Evolutionary conservation across 495 filamentous ascomycete genomes (phyloP).

Genomic region (Neurospora intermedia): DNA sequence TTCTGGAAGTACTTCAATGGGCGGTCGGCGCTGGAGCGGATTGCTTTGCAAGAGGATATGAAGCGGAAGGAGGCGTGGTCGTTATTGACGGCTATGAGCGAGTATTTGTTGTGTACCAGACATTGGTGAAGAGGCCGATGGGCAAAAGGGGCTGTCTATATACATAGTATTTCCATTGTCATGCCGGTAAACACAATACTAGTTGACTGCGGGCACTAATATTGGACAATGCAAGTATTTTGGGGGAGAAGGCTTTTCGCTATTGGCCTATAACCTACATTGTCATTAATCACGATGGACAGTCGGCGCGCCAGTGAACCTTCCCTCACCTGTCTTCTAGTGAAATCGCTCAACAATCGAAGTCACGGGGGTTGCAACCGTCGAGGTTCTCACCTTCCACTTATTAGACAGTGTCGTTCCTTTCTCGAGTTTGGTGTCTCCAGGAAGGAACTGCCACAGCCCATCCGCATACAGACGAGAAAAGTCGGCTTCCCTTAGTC

Average conservation of each 20-base stretch:
- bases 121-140: constrained; percentile 38
- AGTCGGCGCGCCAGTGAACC: background rate
- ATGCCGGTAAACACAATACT: background rate
- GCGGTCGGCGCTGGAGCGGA: constrained; percentile 73
- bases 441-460: background rate
- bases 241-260: background rate
- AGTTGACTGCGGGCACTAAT: background rate
- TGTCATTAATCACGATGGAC: background rate
- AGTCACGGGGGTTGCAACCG: background rate
- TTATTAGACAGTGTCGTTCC: background rate
- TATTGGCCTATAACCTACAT: background rate
- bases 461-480: background rate
- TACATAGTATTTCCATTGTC: background rate
- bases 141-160: background rate
- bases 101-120: constrained; percentile 41
- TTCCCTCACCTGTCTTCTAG: background rate
- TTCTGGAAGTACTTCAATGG: constrained; percentile 84
- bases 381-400: background rate
- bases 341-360: background rate
- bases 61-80: constrained; percentile 74
- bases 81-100: constrained; percentile 51
- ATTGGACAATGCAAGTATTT: background rate
- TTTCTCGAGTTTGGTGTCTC: background rate
- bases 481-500: background rate
- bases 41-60: constrained; percentile 67